Conservation (phyloP, 257 asterid species). For the Nicotiana paniculata region DNA sequence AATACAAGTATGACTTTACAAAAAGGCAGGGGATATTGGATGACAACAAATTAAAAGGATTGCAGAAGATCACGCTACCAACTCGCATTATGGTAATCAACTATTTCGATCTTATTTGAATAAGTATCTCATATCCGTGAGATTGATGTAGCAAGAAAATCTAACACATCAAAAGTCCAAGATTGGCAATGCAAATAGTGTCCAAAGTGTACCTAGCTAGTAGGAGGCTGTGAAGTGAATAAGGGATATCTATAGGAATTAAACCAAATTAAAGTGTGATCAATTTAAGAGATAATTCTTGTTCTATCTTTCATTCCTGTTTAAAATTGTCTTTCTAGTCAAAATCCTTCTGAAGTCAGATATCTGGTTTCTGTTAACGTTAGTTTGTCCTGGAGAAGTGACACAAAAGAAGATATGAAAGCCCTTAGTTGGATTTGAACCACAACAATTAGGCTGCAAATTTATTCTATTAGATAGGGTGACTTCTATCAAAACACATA, state of each 20-base stretch:
- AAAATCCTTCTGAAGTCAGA: background rate
- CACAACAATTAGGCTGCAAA: background rate
- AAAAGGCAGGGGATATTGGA: too few relatives aligned
- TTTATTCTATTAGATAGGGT: background rate
- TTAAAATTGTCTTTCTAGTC: background rate
- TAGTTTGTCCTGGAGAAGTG: background rate
- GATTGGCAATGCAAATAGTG: too few relatives aligned
- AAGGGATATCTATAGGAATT: too few relatives aligned
- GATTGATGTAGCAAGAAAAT: background rate
- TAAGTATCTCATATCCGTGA: background rate
- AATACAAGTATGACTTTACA: too few relatives aligned
- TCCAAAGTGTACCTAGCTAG: too few relatives aligned
- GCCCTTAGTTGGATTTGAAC: background rate
- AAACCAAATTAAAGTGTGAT: too few relatives aligned
- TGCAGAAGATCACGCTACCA: too few relatives aligned
- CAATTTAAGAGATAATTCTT: background rate
- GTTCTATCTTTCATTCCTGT: background rate
- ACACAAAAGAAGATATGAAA: too few relatives aligned
- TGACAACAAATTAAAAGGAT: too few relatives aligned
- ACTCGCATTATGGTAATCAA: too few relatives aligned
- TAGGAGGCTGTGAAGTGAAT: too few relatives aligned
- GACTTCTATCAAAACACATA: background rate
- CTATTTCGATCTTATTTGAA: too few relatives aligned
- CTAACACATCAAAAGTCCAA: background rate
- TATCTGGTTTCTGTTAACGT: background rate